phyloP scores from a whole-genome alignment of 2,329 filamentous ascomycete species.

The Apiospora arundinis region DNA sequence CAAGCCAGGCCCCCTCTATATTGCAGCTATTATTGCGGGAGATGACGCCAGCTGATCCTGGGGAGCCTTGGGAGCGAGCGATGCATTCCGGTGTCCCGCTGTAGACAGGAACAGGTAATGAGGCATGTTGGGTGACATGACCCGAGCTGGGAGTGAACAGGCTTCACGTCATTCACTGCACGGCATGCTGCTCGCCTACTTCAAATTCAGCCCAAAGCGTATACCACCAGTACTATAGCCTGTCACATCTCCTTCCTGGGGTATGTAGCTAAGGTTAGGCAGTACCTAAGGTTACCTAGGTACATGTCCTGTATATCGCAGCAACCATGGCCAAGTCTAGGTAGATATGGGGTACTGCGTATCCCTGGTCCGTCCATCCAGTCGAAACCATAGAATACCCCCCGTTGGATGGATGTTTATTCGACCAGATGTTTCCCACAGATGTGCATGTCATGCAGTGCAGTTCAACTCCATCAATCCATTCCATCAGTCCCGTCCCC shows the following conservation, averaged over 20 bases:
- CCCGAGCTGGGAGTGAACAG: neutral
- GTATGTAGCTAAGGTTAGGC: too few species aligned
- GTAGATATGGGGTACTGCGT: too few species aligned
- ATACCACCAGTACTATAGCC: neutral
- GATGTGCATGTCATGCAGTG: neutral
- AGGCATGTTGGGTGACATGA: neutral
- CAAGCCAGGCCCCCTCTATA: neutral
- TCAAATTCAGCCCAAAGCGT: neutral
- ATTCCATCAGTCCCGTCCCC: neutral
- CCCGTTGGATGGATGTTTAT: neutral
- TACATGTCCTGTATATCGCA: too few species aligned
- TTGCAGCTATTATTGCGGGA: neutral
- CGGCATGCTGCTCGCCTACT: neutral
- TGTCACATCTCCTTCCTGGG: too few species aligned
- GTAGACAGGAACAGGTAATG: constrained; percentile 10
- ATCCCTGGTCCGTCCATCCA: too few species aligned
- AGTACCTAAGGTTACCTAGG: too few species aligned
- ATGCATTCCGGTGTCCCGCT: neutral
- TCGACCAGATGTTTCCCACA: neutral
- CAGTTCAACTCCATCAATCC: neutral
- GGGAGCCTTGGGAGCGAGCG: too few species aligned
- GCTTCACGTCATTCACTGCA: constrained; percentile 7
- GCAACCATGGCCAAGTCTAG: neutral
- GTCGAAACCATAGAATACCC: too few species aligned
- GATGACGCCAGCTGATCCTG: neutral